phyloP scores from a whole-genome alignment of 257 asterid genomes.

The Forsythia suspensa region DNA sequence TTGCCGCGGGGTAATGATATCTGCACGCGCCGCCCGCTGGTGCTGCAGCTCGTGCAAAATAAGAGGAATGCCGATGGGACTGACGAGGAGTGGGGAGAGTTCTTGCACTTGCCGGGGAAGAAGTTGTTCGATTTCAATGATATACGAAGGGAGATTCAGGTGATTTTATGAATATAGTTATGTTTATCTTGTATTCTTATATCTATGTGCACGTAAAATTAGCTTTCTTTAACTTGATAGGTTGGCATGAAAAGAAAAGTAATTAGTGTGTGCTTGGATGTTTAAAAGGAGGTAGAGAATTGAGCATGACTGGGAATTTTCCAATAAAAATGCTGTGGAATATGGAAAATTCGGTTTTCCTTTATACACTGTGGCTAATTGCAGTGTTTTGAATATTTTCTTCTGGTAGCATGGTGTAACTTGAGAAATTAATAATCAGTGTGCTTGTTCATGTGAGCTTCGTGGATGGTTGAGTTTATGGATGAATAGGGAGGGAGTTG shows the following conservation, averaged over 20 bases:
- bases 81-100: slow-evolving; percentile 93
- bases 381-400: background rate
- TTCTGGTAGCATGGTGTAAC: background rate
- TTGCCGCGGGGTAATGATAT: slow-evolving; percentile 89
- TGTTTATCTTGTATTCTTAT: background rate
- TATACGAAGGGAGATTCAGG: slow-evolving; percentile 87
- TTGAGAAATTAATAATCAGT: background rate
- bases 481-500: background rate
- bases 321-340: background rate
- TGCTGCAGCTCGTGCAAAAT: slow-evolving; percentile 73
- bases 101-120: slow-evolving; percentile 71
- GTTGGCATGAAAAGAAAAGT: background rate
- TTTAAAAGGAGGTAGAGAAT: background rate
- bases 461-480: background rate
- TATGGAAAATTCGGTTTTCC: background rate
- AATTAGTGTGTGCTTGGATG: background rate
- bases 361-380: background rate
- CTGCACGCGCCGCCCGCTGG: slow-evolving; percentile 93
- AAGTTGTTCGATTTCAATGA: slow-evolving; percentile 68
- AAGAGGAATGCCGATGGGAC: slow-evolving; percentile 50
- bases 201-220: background rate
- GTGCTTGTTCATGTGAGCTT: background rate
- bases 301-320: background rate
- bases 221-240: background rate
- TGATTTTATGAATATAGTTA: slow-evolving; percentile 11